Evolutionary conservation across 2,329 filamentous ascomycete genomes (phyloP), one percentile per base, ranked within the genome.

Genomic region (Dothistroma pini): DNA sequence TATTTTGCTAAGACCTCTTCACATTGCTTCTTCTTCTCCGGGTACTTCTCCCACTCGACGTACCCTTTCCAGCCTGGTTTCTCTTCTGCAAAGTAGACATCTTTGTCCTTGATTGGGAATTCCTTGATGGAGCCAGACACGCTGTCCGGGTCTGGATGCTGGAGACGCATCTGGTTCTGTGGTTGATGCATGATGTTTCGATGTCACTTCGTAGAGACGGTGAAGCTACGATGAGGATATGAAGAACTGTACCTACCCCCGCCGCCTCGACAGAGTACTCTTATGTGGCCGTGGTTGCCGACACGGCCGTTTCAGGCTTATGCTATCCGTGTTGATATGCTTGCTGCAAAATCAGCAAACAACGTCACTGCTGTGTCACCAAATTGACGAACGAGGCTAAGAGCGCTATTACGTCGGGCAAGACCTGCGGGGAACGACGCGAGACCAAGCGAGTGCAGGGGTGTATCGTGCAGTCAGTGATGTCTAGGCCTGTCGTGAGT

Each of bases 41-140:
- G 87, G 57, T 89, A 87, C 12, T 84, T 80, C 69, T 89, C 87
- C 87, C 86, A 89, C 68, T 89, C 87, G 6, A 90, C 79, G 62
- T 88, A 89, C 8, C 84, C 77, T 64, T 74, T 76, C 77, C 78
- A 80, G 2, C 77, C 77, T 38, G 71, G 63, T 10, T 70, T 66
- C 61, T 80, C 78, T 52, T 76, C 70, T 4, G 69, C 63, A 56
- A 79, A 80, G 32, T 75, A 68, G 54, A 81, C 77, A 19, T 60
- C 62, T 10, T 54, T 54, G 11, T 55, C 49, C 21, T 49, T 21
- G 38, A 58, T 41, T 21, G 63, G 61, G 31, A 67, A 67, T 49
- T 67, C 65, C 9, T 62, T 32, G n/a, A 59, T 54, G 19, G 61
- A 59, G 21, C 65, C 65, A 41, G 61, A 66, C 11, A n/a, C 6